These are phyloP conservation scores for Globisporangium paddicum DNA, from an alignment of 352 stramenopile genomes.

Conservation along the genomic window DNA sequence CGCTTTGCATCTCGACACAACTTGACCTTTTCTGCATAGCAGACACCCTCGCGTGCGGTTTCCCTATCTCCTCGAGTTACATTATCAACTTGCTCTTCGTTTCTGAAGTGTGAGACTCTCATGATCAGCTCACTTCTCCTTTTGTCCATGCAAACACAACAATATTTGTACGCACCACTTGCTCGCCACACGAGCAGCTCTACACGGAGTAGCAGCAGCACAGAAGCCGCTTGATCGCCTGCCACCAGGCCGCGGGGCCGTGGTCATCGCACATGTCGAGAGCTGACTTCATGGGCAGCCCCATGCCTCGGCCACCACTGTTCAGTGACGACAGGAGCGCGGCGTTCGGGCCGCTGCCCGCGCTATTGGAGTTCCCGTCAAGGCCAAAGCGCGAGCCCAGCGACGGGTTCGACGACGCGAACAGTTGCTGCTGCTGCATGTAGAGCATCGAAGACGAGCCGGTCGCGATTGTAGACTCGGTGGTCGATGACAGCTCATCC, in stretches of 20 bases:
- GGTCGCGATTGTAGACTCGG: slow-evolving; percentile 18
- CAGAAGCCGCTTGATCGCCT: slow-evolving; percentile 22
- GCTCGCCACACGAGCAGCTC: neutral
- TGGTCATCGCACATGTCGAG: slow-evolving; percentile 2
- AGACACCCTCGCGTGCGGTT: neutral
- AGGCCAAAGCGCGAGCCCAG: slow-evolving; percentile 7
- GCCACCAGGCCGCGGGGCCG: slow-evolving; percentile 17
- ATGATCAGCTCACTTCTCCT: neutral
- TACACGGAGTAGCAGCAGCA: slow-evolving; percentile 26
- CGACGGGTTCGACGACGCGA: slow-evolving; percentile 6
- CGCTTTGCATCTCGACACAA: neutral
- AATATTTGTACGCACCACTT: slow-evolving; percentile 1
- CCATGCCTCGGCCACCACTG: neutral
- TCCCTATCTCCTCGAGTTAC: neutral
- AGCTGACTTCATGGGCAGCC: slow-evolving; percentile 8
- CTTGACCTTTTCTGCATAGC: neutral
- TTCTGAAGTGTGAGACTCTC: neutral
- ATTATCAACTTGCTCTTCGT: slow-evolving; percentile 1
- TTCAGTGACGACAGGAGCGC: neutral
- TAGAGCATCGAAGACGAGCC: slow-evolving; percentile 33
- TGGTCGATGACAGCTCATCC: slow-evolving; percentile 18
- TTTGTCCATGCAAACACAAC: slow-evolving; percentile 8
- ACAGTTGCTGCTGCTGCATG: slow-evolving; percentile 17
- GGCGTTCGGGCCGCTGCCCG: neutral
- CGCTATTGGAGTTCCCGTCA: slow-evolving; percentile 6